A percentile compares a stretch with the other conserved stretches of the same genome.
Evolutionary conservation across 139 green algal genomes (phyloP).

Genomic region (Coelastrella sp.): DNA sequence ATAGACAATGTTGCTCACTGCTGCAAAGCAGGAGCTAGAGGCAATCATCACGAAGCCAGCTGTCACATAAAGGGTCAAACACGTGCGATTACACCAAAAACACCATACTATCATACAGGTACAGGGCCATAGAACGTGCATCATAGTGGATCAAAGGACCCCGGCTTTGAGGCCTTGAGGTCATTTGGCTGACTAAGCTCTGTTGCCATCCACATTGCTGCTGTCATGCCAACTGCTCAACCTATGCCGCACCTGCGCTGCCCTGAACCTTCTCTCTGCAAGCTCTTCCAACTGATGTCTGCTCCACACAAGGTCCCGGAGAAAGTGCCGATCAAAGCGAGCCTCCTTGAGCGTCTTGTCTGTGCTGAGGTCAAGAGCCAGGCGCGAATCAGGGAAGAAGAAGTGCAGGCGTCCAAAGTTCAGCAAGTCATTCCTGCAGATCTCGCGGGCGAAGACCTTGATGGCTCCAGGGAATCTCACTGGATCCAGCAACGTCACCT

Average conservation of each 20-base stretch:
- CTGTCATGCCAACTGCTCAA: background rate
- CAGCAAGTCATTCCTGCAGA: conserved; percentile 91
- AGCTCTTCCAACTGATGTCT: conserved; percentile 93
- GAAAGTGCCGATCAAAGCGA: conserved; percentile 91
- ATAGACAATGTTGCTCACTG: background rate
- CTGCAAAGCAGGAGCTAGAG: no score
- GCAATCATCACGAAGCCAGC: no score
- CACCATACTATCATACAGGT: no score
- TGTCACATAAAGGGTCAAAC: no score
- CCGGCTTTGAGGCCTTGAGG: no score
- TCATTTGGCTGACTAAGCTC: no score
- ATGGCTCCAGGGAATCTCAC: conserved; percentile 85
- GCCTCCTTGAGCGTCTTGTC: conserved; percentile 90
- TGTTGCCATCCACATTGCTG: no score
- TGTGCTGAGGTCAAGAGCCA: conserved; percentile 90
- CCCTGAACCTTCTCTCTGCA: conserved; percentile 84
- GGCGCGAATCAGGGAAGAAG: conserved; percentile 88
- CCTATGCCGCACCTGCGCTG: conserved; percentile 66
- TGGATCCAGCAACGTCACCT: conserved; percentile 91
- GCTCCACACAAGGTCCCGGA: conserved; percentile 90
- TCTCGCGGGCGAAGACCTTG: conserved; percentile 88
- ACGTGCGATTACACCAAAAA: no score
- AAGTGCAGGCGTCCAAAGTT: conserved; percentile 93
- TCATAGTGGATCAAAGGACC: no score
- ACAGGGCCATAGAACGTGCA: no score